phyloP scores from a whole-genome alignment of 2,329 filamentous ascomycete species.

The Stagonosporopsis vannaccii region DNA sequence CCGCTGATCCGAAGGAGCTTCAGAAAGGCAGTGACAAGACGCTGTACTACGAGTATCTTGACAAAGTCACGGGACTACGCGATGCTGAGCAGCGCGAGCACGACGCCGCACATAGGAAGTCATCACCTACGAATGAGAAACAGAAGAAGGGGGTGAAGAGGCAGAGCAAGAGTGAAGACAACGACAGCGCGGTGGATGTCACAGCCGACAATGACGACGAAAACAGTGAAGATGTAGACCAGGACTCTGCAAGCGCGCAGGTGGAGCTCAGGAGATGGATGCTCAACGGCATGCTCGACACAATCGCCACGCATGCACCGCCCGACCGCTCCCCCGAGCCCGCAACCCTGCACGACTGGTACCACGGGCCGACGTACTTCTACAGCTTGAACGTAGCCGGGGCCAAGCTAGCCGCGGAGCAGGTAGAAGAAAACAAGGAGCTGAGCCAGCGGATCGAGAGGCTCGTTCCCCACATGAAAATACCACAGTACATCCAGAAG shows the following conservation, averaged over 20 bases:
- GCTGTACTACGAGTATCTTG: conserved; percentile 28
- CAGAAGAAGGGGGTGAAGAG: neutral
- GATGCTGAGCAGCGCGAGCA: conserved; percentile 26
- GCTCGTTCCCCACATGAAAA: conserved; percentile 21
- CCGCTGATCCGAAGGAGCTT: conserved; percentile 14
- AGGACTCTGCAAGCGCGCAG: conserved; percentile 25
- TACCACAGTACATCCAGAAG: conserved; percentile 29
- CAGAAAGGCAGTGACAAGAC: conserved; percentile 24
- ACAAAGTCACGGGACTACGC: conserved; percentile 23
- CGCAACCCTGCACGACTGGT: conserved; percentile 27
- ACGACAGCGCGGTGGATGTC: conserved; percentile 27
- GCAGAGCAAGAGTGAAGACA: conserved; percentile 15
- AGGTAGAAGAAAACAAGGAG: conserved; percentile 19
- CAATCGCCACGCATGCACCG: conserved; percentile 21
- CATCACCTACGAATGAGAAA: neutral
- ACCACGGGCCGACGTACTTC: conserved; percentile 31
- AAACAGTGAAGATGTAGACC: conserved; percentile 17
- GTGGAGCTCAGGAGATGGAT: conserved; percentile 28
- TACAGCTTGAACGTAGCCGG: conserved; percentile 17
- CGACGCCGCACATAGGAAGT: conserved; percentile 13
- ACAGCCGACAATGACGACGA: conserved; percentile 22
- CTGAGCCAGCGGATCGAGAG: conserved; percentile 21
- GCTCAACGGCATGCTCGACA: conserved; percentile 13
- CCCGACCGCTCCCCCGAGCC: conserved; percentile 24
- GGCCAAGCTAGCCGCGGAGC: conserved; percentile 9